Base-by-base conservation (phyloP, 768 basidiomycete species). In the Tricholoma saponaceum region DNA sequence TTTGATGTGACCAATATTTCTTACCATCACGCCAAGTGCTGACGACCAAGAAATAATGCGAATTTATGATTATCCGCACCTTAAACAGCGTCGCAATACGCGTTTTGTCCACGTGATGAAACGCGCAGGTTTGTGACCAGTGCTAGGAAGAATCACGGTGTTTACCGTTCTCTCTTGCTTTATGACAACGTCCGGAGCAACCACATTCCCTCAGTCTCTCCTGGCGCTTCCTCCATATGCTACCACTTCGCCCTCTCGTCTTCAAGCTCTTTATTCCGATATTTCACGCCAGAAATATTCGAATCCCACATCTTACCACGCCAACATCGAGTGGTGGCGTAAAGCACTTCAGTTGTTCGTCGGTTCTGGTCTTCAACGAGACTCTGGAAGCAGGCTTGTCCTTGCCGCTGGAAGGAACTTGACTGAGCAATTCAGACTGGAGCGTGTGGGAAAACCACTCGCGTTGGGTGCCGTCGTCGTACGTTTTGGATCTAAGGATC, bases 281-380 rank as follows among this genome's bases (percentile, higher is more conserved):
- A 85, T 95, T 57, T 84, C 90, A 0, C 78, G 85, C 12, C 92
- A 95, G 72, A 91, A 89, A 64, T 76, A 83, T 50, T 88, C 92
- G 1, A 95, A 98, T 69, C 89, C 92, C 0, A 80, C 87, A 1
- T 86, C 91, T 4, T 97, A 87, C 69, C 73, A 83, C 51, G 83
- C 91, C 10, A 90, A 91, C 66, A 75, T 93, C 28, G 83, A 87
- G 54, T 98, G 95, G 95, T 98, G 95, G 95, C 83, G 81, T 32
- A 73, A 75, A 46, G 82, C 84, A 0, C 76, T 94, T 8, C 82
- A 89, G 62, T 74, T 75, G 14, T 66, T 89, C 37, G 82, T 87
- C n/a, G 67, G 76, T 54, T 76, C 74, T 23, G 88, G 88, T 1
- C 72, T 84, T 65, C 84, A 89, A 58, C 62, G 66, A 52, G 43